Conservation (phyloP, 2,329 filamentous ascomycete genomes). For the Stagonosporopsis chrysanthemi region DNA sequence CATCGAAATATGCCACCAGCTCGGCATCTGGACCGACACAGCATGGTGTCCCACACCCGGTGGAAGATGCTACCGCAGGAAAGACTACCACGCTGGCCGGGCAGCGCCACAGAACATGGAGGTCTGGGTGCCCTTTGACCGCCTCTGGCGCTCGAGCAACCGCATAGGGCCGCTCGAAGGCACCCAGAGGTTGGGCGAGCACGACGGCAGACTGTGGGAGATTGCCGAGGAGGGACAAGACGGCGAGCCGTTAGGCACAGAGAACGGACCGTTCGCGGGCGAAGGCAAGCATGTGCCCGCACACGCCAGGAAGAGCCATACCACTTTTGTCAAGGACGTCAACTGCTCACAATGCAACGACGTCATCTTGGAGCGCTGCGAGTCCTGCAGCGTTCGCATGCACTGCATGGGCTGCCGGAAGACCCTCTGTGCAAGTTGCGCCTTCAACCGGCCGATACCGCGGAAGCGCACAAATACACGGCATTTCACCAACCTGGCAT, state of each 20-base stretch:
- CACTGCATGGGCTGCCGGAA: conserved; percentile 68
- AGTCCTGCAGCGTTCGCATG: conserved; percentile 68
- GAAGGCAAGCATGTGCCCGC: conserved; percentile 63
- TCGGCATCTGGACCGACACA: conserved; percentile 68
- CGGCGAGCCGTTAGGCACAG: conserved; percentile 63
- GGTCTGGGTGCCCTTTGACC: conserved; percentile 69
- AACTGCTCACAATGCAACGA: conserved; percentile 64
- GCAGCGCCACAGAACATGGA: conserved; percentile 63
- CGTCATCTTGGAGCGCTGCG: conserved; percentile 63
- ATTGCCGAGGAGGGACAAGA: conserved; percentile 61
- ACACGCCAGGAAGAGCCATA: conserved; percentile 63
- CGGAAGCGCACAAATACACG: conserved; percentile 49
- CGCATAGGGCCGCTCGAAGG: conserved; percentile 59
- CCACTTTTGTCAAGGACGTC: conserved; percentile 60
- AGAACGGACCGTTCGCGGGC: conserved; percentile 52
- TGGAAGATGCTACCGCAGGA: conserved; percentile 62
- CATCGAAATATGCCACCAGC: conserved; percentile 64
- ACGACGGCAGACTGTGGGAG: conserved; percentile 64
- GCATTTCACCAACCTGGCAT: conserved; percentile 48
- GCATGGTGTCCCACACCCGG: conserved; percentile 68
- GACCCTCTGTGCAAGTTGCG: conserved; percentile 66
- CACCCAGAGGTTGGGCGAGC: conserved; percentile 40
- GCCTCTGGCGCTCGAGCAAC: conserved; percentile 66
- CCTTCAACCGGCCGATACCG: conserved; percentile 62
- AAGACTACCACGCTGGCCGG: conserved; percentile 64